Evolutionary conservation across 768 basidiomycete genomes (phyloP).

Genomic region (Rhodotorula taiwanensis): DNA sequence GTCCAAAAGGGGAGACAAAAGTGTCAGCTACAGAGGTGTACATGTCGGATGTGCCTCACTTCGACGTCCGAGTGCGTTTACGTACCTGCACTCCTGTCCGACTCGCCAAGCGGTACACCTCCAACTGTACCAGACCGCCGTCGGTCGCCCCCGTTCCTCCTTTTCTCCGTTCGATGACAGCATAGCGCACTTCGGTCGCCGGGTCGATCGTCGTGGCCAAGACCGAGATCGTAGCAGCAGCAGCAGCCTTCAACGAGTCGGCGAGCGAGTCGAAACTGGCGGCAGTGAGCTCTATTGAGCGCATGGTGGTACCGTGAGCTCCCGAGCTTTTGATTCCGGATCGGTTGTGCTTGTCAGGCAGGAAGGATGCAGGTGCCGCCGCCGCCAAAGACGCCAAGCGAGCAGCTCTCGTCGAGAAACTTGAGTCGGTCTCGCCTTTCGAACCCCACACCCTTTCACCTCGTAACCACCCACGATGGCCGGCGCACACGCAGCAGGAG

Average conservation of each 20-base stretch:
- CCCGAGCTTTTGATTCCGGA: too few species aligned
- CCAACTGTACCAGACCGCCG: not conserved
- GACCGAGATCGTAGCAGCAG: not conserved
- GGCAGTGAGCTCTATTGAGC: constrained; percentile 29
- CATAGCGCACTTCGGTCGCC: not conserved
- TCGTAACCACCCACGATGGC: constrained; percentile 13
- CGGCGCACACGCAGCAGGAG: constrained; percentile 25
- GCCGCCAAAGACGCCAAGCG: too few species aligned
- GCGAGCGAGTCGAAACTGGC: not conserved
- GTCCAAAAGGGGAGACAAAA: not conserved
- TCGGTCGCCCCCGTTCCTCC: not conserved
- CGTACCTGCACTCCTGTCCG: not conserved
- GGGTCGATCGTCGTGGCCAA: constrained; percentile 18
- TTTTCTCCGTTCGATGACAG: not conserved
- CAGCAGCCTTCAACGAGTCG: not conserved
- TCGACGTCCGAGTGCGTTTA: too few species aligned
- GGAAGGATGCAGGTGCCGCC: too few species aligned
- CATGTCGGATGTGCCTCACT: too few species aligned
- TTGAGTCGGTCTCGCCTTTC: too few species aligned
- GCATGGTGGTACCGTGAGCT: too few species aligned
- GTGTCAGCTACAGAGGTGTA: too few species aligned
- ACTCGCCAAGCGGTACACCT: constrained; percentile 3
- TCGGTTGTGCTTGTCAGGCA: too few species aligned
- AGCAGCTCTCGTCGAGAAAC: not conserved
- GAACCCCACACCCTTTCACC: not conserved